Evolutionary conservation across 2,329 filamentous ascomycete species (phyloP).

Genomic region (Eutypella sp.): DNA sequence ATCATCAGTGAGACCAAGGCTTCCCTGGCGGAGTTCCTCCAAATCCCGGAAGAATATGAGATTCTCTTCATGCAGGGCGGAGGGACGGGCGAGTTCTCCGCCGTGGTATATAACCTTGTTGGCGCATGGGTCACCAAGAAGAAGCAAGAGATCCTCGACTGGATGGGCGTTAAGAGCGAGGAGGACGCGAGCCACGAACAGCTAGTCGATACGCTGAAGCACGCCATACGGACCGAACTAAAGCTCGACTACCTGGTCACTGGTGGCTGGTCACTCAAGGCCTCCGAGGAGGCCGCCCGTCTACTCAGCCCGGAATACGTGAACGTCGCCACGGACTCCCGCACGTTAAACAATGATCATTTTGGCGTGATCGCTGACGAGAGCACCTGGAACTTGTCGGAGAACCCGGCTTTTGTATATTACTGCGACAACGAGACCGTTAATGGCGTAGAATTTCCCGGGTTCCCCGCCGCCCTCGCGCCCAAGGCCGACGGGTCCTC

Average conservation of each 20-base stretch:
- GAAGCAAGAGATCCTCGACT: conserved; percentile 52
- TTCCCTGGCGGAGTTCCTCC: conserved; percentile 66
- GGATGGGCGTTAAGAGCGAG: conserved; percentile 41
- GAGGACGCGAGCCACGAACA: conserved; percentile 49
- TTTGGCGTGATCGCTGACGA: conserved; percentile 81
- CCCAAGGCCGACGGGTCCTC: conserved; percentile 55
- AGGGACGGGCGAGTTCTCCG: conserved; percentile 80
- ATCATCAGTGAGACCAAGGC: conserved; percentile 77
- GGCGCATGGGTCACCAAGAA: conserved; percentile 74
- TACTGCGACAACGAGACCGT: conserved; percentile 94
- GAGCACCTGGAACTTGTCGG: conserved; percentile 68
- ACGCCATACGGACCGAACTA: conserved; percentile 63
- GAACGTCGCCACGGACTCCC: conserved; percentile 70
- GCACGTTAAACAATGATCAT: conserved; percentile 66
- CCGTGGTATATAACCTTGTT: conserved; percentile 78
- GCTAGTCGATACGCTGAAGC: conserved; percentile 54
- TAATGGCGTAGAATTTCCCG: conserved; percentile 85
- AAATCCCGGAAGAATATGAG: conserved; percentile 83
- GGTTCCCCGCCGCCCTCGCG: conserved; percentile 60
- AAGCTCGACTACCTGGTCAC: conserved; percentile 88
- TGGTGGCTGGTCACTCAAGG: conserved; percentile 87
- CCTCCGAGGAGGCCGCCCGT: conserved; percentile 73
- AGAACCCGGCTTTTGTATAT: conserved; percentile 71
- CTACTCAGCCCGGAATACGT: conserved; percentile 74
- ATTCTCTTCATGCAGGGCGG: conserved; percentile 85